A percentile compares a stretch with the other conserved stretches of the same genome.
Conservation (phyloP, 2,329 filamentous ascomycete species). For the Botrytis aclada region DNA sequence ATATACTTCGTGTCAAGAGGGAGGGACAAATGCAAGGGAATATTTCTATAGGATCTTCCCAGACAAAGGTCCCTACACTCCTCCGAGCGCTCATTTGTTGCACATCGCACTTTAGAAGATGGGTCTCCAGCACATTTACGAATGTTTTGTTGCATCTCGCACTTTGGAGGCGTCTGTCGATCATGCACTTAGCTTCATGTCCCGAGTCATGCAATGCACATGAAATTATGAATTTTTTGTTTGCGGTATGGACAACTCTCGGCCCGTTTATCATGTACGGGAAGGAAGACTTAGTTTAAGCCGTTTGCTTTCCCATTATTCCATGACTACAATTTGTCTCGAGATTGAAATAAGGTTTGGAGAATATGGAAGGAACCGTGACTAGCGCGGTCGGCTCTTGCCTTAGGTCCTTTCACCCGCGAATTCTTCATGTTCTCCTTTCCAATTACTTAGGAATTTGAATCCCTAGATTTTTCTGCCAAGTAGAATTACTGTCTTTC, state of each 20-base stretch:
- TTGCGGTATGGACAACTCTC: not conserved
- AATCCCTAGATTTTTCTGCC: not conserved
- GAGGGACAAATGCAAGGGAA: not conserved
- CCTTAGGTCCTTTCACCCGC: not conserved
- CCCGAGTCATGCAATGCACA: not conserved
- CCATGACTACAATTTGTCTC: not conserved
- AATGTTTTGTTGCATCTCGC: not conserved
- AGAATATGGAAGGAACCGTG: not conserved
- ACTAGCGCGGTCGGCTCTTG: not conserved
- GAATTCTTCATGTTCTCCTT: not conserved
- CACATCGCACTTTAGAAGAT: not conserved
- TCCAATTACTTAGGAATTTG: not conserved
- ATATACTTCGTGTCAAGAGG: not conserved
- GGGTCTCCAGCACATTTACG: not conserved
- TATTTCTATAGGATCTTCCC: not conserved
- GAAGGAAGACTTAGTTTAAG: not conserved
- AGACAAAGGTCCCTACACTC: not conserved
- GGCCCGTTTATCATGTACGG: not conserved
- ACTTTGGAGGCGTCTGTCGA: not conserved
- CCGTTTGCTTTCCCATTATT: not conserved
- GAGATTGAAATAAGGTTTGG: conserved; percentile 5
- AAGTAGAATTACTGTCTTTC: not conserved
- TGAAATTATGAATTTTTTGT: not conserved
- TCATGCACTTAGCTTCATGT: not conserved
- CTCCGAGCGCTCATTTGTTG: not conserved